Evolutionary conservation across 192 early-diverging fungal species (phyloP), one percentile per base, ranked within the genome.

Genomic region (Podila epigama): DNA sequence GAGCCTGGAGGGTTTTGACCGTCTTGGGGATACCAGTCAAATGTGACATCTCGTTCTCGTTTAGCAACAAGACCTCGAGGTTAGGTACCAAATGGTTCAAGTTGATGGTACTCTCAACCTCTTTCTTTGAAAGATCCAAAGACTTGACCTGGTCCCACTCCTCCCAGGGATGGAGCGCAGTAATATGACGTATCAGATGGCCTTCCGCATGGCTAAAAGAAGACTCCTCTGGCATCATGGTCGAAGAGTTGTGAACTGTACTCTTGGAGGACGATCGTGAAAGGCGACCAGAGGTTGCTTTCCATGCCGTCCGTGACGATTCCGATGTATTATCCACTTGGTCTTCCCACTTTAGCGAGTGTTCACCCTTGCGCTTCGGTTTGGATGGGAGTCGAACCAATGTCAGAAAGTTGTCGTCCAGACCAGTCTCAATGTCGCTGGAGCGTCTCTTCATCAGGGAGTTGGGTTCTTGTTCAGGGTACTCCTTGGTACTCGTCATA

Each of bases 101-200:
- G 11, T 5, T 35, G 48, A 77, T 68, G 6, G 61, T 64, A 27
- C 73, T 77, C 61, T 68, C 73, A 1, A 77, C 56, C 27, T 58
- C 61, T 10, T 48, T 35, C 60, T 77, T 68, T 11, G 55, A 58
- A 37, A 77, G 55, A 33, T 77, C 73, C 16, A 68, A n/a, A 15
- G 73, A 58, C 36, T 68, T 77, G 50, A 77, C 61, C 18, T 68
- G 65, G 22, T 77, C 73, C 73, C 73, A 77, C 42, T 68, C 73
- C 25, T 77, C 66, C 34, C 31, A 68, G 28, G 73, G 73, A n/a
- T 68, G 48, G n/a, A 68, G 60, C 1, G 37, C 61, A 28, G 73
- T 68, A 39, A 77, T 58, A 15, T 40, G 57, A n/a, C 57, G 58
- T 28, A 67, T 32, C 16, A 75, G 22, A 35, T 68, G 52, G 9